Base-by-base conservation (phyloP, 176 grass and related monocot genomes). In the Oryza nivara region DNA sequence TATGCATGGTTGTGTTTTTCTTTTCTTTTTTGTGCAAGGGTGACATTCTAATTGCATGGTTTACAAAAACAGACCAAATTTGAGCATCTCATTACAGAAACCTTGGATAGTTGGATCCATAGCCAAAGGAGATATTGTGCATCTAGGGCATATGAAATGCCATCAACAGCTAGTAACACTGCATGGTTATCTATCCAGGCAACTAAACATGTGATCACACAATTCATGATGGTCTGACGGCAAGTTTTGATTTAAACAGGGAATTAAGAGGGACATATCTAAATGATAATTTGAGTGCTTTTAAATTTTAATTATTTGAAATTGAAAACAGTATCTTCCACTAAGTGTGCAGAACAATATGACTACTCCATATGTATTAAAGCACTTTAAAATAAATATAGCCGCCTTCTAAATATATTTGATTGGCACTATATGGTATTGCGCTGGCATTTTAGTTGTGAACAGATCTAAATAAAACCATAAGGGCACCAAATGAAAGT, bases 311-410 rank as follows among this genome's bases (percentile, higher is more conserved):
- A 7, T 35, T 47, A 38, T 49, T 49, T 14, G 40, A 83, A 47
- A 35, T 15, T 67, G 41, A 48, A 73, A 51, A 13, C 65, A 83
- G 11, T 65, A 65, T 74, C 60, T 34, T 44, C 23, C 70, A 65
- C 25, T 74, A 16, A 68, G 19, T 10, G 49, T 48, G 45, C 19
- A 23, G 7, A 54, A 11, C 48, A 68, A 3, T n/a, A 47, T 52
- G 67, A 9, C 9, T 67, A 32, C 30, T 32, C 30, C 30, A 32
- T 32, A 70, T 83, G 19, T 23, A 47, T 43, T 75, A 17, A 67
- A 34, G 67, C 13, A 46, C 73, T 90, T 44, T 13, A 82, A 67
- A 73, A 86, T 63, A 67, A 58, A 86, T 63, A 72, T 76, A 34
- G 35, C 56, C 43, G 45, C n/a, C 72, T 56, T 84, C 0, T 10